Conservation (phyloP, 2,329 filamentous ascomycete genomes). For the Fusarium papillatum region DNA sequence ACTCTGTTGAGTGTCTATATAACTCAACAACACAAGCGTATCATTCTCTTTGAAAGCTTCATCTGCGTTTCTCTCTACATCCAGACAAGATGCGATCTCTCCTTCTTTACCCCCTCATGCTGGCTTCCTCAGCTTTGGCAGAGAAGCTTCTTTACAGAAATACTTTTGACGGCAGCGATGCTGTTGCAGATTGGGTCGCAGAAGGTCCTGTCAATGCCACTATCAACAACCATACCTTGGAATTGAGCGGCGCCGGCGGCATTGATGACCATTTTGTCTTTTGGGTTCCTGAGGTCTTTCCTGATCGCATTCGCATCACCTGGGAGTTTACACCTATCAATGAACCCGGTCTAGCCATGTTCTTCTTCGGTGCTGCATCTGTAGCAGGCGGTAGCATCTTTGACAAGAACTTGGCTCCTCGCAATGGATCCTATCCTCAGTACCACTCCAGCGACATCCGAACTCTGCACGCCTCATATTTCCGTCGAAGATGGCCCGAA, state of each 20-base stretch:
- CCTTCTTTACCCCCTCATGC: constrained; percentile 4
- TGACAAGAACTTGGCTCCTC: constrained; percentile 28
- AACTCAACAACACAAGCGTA: not conserved
- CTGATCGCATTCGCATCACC: constrained; percentile 39
- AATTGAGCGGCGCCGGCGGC: constrained; percentile 29
- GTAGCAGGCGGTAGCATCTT: constrained; percentile 40
- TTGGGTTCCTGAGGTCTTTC: constrained; percentile 40
- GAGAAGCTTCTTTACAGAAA: constrained; percentile 40
- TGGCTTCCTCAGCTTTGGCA: constrained; percentile 11
- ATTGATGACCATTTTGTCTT: constrained; percentile 38
- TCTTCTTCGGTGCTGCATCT: constrained; percentile 40
- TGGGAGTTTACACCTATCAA: constrained; percentile 38
- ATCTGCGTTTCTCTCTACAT: not conserved
- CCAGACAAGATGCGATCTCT: constrained; percentile 11
- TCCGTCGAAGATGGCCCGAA: constrained; percentile 41
- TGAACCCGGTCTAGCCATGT: constrained; percentile 39
- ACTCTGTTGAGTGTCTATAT: not conserved
- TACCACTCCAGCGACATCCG: constrained; percentile 42
- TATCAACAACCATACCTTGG: constrained; percentile 36
- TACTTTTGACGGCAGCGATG: constrained; percentile 29
- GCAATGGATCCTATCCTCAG: constrained; percentile 40
- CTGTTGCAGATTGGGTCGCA: constrained; percentile 31
- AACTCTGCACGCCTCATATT: constrained; percentile 40
- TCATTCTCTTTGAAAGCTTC: not conserved
- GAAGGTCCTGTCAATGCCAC: constrained; percentile 37